Evolutionary conservation across 306 rosid genomes (phyloP), one percentile per base, ranked within the genome.

Genomic region (Pyrus bretschneideri): DNA sequence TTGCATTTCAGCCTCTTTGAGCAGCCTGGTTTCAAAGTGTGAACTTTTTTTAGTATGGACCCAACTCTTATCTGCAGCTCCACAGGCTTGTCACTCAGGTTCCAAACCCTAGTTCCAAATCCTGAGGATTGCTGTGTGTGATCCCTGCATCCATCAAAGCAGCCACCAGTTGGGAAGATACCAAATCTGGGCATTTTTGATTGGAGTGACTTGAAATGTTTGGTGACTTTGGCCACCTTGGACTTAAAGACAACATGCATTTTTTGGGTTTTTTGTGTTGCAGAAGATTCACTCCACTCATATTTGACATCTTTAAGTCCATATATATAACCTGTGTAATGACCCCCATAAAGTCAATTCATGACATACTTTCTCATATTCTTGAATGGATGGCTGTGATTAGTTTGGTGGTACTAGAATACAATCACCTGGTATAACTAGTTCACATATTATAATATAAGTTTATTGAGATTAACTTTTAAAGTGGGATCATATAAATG

Each of bases 61-160:
- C 98, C 97, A 13, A 95, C 98, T 87, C 98, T 89, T 71, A 95
- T 92, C 76, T 92, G 98, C 75, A 95, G 82, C 85, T 95, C 98
- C 78, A 95, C 86, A n/a, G 96, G 90, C 63, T 83, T 74, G 83
- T 92, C 98, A 70, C 93, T 88, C 25, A 85, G 88, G 82, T 95
- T 95, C 98, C 98, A 95, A 71, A 95, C 87, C 83, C 97, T 87
- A 0, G 98, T 95, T 30, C 97, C 98, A 1, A 74, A 45, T 25
- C 97, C 95, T 1, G 97, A 86, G 19, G 84, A 85, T 55, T 72
- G 93, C 57, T 76, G 91, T 17, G 83, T 73, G 61, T 86, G 96
- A 73, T 90, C 97, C 10, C 92, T 80, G 76, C 92, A 92, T 13
- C 96, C 83, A 69, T 89, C 97, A 40, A 95, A 88, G 86, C 97